These are phyloP conservation scores for Elongisporangium undulatum DNA, from an alignment of 352 stramenopile species.

Conservation along the genomic window DNA sequence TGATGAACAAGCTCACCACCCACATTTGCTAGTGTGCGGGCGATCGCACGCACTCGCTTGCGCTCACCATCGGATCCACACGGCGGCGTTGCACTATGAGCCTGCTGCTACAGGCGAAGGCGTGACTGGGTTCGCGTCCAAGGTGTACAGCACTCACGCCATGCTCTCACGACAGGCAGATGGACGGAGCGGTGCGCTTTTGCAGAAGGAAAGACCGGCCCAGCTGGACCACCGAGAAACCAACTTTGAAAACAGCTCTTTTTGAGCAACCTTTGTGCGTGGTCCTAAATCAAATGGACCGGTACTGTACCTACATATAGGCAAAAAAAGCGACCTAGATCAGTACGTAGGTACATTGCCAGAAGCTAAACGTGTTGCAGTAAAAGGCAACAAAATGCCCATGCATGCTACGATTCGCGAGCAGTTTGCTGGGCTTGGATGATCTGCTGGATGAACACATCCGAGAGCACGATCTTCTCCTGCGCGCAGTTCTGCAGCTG, in stretches of 20 bases:
- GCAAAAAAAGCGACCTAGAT: background rate
- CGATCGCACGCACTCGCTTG: background rate
- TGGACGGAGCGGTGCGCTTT: background rate
- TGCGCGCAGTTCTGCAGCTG: conserved; percentile 83
- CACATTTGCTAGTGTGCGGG: background rate
- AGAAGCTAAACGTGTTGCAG: background rate
- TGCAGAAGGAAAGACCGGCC: background rate
- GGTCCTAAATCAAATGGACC: background rate
- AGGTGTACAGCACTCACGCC: background rate
- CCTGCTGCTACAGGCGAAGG: background rate
- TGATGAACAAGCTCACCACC: background rate
- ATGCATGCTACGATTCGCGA: conserved; percentile 60
- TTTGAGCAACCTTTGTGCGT: background rate
- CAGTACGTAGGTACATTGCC: background rate
- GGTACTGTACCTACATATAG: background rate
- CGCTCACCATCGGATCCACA: background rate
- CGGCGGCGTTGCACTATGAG: too few relatives aligned
- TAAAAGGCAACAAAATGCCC: background rate
- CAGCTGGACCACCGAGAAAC: background rate
- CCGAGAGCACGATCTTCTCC: conserved; percentile 85
- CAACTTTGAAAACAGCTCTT: background rate
- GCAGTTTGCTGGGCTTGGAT: conserved; percentile 76
- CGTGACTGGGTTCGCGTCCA: background rate
- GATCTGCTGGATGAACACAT: conserved; percentile 83
- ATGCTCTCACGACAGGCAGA: background rate